These are phyloP conservation scores for Pseudocercospora eumusae DNA, from an alignment of 2,329 filamentous ascomycete species.

Conservation along the genomic window DNA sequence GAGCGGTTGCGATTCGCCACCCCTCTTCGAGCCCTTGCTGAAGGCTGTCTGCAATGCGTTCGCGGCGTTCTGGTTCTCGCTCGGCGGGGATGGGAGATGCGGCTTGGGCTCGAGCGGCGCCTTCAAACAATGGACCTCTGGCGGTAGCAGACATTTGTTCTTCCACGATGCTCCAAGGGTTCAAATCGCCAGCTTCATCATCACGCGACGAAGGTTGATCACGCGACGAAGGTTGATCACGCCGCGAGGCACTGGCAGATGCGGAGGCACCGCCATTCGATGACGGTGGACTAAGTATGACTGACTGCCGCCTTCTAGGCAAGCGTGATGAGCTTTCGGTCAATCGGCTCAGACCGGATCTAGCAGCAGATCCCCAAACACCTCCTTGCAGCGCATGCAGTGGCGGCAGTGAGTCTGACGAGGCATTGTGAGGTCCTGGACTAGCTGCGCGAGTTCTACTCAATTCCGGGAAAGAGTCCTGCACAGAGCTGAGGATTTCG, in stretches of 20 bases:
- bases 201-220: slow-evolving; percentile 8
- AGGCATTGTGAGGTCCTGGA: slow-evolving; percentile 15
- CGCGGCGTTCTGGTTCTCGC: slow-evolving; percentile 12
- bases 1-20: slow-evolving; percentile 21
- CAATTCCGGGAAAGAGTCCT: slow-evolving; percentile 36
- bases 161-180: slow-evolving; percentile 53
- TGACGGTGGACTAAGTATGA: slow-evolving; percentile 40
- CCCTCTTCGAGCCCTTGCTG: slow-evolving; percentile 26
- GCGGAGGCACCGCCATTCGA: slow-evolving; percentile 19
- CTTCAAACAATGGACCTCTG: slow-evolving; percentile 41
- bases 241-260: slow-evolving; percentile 8
- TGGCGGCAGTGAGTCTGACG: slow-evolving; percentile 18
- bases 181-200: slow-evolving; percentile 39
- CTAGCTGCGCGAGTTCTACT: slow-evolving; percentile 32
- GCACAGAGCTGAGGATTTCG: slow-evolving; percentile 32
- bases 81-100: slow-evolving; percentile 26
- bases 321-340: slow-evolving; percentile 30
- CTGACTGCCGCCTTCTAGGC: slow-evolving; percentile 45
- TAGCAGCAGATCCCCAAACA: slow-evolving; percentile 18
- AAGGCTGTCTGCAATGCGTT: slow-evolving; percentile 20
- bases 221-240: not conserved
- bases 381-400: slow-evolving; percentile 22
- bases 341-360: slow-evolving; percentile 18
- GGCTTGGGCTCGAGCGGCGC: slow-evolving; percentile 29
- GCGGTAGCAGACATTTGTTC: slow-evolving; percentile 44